Conservation (phyloP, 345 rosid species). For the Geranium rotundifolium region DNA sequence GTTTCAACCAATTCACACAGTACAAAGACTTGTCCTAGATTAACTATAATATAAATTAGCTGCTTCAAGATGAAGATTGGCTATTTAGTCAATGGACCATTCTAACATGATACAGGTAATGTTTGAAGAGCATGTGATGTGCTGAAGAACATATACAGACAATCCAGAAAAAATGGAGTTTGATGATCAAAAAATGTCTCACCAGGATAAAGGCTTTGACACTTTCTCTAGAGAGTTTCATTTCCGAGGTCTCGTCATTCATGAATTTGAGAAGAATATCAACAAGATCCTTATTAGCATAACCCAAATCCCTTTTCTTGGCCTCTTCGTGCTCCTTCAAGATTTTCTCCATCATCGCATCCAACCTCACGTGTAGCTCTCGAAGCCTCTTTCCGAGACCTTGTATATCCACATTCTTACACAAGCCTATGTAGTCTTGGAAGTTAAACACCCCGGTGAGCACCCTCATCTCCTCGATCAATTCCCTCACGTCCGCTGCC, state of each 20-base stretch:
- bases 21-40: too few species aligned
- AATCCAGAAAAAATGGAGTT: too few species aligned
- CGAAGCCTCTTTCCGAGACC: slow-evolving; percentile 8
- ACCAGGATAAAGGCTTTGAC: slow-evolving; percentile 6
- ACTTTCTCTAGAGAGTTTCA: neutral
- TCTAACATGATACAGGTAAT: too few species aligned
- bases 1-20: too few species aligned
- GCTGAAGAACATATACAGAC: too few species aligned
- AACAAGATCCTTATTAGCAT: neutral
- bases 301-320: neutral
- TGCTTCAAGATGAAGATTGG: too few species aligned
- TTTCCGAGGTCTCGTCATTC: neutral
- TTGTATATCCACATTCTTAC: slow-evolving; percentile 4
- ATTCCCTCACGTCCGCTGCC: slow-evolving; percentile 6
- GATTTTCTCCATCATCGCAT: slow-evolving; percentile 5
- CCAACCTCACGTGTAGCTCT: slow-evolving; percentile 9
- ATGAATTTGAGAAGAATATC: neutral
- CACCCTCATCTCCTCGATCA: slow-evolving; percentile 8
- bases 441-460: slow-evolving; percentile 3
- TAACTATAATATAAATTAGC: too few species aligned
- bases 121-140: too few species aligned
- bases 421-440: slow-evolving; percentile 5
- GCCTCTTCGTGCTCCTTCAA: slow-evolving; percentile 8
- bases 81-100: too few species aligned
- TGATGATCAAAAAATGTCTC: neutral